phyloP scores from a whole-genome alignment of 345 rosid genomes.

The Arabis alpina region DNA sequence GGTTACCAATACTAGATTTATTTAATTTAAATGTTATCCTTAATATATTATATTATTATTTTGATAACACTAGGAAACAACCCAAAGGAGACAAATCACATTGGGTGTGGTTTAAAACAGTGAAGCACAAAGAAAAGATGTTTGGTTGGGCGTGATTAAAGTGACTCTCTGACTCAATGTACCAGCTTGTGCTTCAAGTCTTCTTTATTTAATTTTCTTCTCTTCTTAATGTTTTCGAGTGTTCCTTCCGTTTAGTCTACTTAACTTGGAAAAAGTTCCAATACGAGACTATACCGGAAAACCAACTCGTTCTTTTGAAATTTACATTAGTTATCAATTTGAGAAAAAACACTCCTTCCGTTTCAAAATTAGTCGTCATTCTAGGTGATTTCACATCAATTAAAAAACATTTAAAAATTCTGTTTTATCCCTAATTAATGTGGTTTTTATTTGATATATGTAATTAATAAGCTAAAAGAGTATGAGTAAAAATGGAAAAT shows the following conservation, averaged over 20 bases:
- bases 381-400: too few species aligned
- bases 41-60: background rate
- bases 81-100: constrained; percentile 22
- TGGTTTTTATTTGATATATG: too few species aligned
- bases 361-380: too few species aligned
- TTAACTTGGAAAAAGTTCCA: background rate
- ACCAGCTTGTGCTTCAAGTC: constrained; percentile 40
- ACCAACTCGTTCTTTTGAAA: background rate
- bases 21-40: too few species aligned
- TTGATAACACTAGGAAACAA: background rate
- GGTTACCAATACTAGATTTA: background rate
- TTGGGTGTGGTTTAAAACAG: constrained; percentile 25
- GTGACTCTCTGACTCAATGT: constrained; percentile 33
- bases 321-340: background rate
- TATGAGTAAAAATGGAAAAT: too few species aligned
- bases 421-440: too few species aligned
- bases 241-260: background rate
- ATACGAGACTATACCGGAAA: background rate
- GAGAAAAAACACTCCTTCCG: too few species aligned
- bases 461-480: too few species aligned
- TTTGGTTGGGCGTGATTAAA: constrained; percentile 46
- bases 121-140: constrained; percentile 34
- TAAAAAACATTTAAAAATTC: too few species aligned
- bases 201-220: constrained; percentile 31
- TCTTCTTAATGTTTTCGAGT: constrained; percentile 32